Conservation (phyloP, 2,329 filamentous ascomycete genomes). For the Alternaria panax region DNA sequence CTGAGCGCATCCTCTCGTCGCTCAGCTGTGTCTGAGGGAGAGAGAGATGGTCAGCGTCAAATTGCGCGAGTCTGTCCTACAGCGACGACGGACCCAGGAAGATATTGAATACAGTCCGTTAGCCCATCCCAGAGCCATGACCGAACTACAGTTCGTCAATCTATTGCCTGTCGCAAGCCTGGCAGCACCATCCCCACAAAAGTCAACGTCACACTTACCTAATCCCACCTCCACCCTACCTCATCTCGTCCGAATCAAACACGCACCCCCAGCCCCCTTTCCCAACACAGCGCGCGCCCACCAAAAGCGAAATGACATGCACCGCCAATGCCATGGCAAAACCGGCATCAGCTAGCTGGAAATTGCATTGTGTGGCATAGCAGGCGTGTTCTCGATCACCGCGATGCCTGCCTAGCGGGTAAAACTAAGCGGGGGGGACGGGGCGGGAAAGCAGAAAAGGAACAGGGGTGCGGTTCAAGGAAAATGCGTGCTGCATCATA, state of each 20-base stretch:
- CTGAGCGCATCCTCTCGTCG: background rate
- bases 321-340: background rate
- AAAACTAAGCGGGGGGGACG: background rate
- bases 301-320: conserved; percentile 5
- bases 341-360: background rate
- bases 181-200: conserved; percentile 2
- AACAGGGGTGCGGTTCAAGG: conserved; percentile 1
- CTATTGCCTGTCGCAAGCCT: conserved; percentile 2
- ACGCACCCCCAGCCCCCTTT: background rate
- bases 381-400: conserved; percentile 1
- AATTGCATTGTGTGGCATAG: background rate
- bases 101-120: background rate
- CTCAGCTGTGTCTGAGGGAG: background rate
- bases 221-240: background rate
- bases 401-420: background rate
- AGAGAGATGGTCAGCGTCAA: background rate
- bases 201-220: conserved; percentile 15
- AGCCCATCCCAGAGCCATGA: background rate
- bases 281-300: conserved; percentile 2
- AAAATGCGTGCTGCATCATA: conserved; percentile 5
- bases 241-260: background rate
- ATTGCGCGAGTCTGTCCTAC: background rate
- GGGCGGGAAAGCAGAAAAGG: background rate
- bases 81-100: background rate
- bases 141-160: conserved; percentile 7